Evolutionary conservation across 768 basidiomycete genomes (phyloP), one percentile per base, ranked within the genome.

Genomic region (Boletellus emodensis): DNA sequence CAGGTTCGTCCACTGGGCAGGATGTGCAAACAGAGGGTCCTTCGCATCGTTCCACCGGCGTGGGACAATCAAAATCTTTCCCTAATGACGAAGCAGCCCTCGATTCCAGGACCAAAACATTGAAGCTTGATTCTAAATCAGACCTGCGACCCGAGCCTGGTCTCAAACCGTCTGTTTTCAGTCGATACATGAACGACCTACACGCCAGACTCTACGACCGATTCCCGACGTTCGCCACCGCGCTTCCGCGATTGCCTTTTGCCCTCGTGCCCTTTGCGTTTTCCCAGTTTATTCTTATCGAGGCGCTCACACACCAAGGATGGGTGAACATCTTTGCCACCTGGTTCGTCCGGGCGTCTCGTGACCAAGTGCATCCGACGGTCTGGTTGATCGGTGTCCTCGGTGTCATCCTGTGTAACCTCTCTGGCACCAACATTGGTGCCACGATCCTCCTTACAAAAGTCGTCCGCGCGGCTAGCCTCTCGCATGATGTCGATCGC

Each of bases 221-320:
- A 39, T 90, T 90, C 64, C 92, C 91, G 0, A 93, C 88, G 1
- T 73, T 87, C 54, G 75, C 78, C 63, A 79, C 79, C 9, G 80
- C 83, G 18, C 70, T 84, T 20, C 77, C 81, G 0, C 79, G 85
- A n/a, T 74, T 94, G 0, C 94, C 93, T 0, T 82, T 93, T 52
- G 77, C 82, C 12, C 81, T 96, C 8, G 72, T 96, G 14, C 91
- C 91, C 0, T 98, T 98, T 62, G 90, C 93, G 0, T 93, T 97
- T 63, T 85, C 87, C 1, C 92, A 94, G 68, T 97, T 98, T 71
- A 90, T 97, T 56, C 81, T 98, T 49, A 90, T 95, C 51, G 87
- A 94, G 62, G 88, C 78, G 0, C 77, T 98, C 7, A 76, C 83
- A 12, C 76, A 82, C 53, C 83, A 85, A 51, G 92, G 92, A 24